A percentile compares a stretch with the other conserved stretches of the same genome.
Conservation (phyloP, 2,329 filamentous ascomycete genomes). For the Ophiocordyceps camponoti-floridani region DNA sequence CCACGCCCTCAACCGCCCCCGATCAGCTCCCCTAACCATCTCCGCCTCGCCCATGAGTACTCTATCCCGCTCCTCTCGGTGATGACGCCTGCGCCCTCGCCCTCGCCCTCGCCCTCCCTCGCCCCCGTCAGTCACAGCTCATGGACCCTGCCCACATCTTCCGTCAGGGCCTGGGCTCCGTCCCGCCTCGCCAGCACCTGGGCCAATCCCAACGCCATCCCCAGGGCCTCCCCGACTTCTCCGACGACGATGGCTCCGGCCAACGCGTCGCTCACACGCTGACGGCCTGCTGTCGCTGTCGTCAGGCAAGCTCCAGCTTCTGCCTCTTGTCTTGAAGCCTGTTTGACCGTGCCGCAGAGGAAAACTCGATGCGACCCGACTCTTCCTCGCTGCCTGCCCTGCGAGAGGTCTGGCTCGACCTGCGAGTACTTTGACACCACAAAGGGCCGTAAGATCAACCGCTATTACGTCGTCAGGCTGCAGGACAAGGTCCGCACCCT, state of each 20-base stretch:
- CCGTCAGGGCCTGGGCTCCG: conserved; percentile 34
- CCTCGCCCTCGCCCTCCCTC: conserved; percentile 4
- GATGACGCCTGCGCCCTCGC: neutral
- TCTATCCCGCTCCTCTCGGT: neutral
- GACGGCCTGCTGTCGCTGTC: conserved; percentile 64
- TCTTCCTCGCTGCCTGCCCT: conserved; percentile 78
- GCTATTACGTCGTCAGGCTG: conserved; percentile 81
- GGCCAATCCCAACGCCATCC: conserved; percentile 13
- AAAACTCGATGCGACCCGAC: conserved; percentile 94
- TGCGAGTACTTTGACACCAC: conserved; percentile 94
- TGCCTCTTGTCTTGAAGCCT: neutral
- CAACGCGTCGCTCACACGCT: conserved; percentile 60
- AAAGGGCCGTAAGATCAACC: conserved; percentile 70
- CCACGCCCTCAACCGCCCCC: too few species aligned
- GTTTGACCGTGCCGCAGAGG: conserved; percentile 34
- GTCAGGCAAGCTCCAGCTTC: conserved; percentile 39
- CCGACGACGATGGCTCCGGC: conserved; percentile 30
- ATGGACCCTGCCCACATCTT: conserved; percentile 46
- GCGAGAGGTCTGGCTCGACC: conserved; percentile 74
- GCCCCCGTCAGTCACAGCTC: conserved; percentile 1
- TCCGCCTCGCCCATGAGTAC: too few species aligned
- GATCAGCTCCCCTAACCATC: too few species aligned
- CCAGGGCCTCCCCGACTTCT: conserved; percentile 20
- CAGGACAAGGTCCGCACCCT: conserved; percentile 72
- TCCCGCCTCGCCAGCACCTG: conserved; percentile 19